These are phyloP conservation scores for Lentinula raphanica DNA, from an alignment of 768 basidiomycete species.

Conservation along the genomic window DNA sequence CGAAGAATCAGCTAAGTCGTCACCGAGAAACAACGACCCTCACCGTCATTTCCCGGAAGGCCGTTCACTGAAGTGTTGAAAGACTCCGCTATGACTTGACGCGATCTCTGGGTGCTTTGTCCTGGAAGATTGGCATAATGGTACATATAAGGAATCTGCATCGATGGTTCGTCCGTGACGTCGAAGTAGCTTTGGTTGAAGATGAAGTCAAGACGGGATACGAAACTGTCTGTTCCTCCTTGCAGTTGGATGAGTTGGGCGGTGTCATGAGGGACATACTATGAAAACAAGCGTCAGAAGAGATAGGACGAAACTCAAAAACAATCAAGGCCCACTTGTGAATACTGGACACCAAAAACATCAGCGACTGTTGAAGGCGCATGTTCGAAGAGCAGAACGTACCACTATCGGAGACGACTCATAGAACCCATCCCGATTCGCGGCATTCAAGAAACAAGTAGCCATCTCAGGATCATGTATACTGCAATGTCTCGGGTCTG, in stretches of 20 bases:
- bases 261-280: slow-evolving; percentile 65
- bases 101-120: slow-evolving; percentile 50
- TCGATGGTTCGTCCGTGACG: slow-evolving; percentile 57
- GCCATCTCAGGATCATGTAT: slow-evolving; percentile 52
- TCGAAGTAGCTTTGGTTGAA: slow-evolving; percentile 60
- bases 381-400: slow-evolving; percentile 13
- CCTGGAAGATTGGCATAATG: slow-evolving; percentile 62
- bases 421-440: slow-evolving; percentile 57
- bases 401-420: slow-evolving; percentile 62
- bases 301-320: neutral
- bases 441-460: slow-evolving; percentile 56
- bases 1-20: neutral
- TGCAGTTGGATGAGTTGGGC: slow-evolving; percentile 57
- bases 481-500: slow-evolving; percentile 64
- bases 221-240: slow-evolving; percentile 51
- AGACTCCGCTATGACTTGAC: slow-evolving; percentile 48
- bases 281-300: neutral
- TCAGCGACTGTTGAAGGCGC: neutral
- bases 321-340: slow-evolving; percentile 41
- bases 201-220: slow-evolving; percentile 51
- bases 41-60: slow-evolving; percentile 63
- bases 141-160: slow-evolving; percentile 68
- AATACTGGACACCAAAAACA: slow-evolving; percentile 37
- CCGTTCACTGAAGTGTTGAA: slow-evolving; percentile 55
- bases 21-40: neutral